Evolutionary conservation across 2,329 filamentous ascomycete species (phyloP), one percentile per base, ranked within the genome.

Genomic region (Neofusicoccum umdonicola): DNA sequence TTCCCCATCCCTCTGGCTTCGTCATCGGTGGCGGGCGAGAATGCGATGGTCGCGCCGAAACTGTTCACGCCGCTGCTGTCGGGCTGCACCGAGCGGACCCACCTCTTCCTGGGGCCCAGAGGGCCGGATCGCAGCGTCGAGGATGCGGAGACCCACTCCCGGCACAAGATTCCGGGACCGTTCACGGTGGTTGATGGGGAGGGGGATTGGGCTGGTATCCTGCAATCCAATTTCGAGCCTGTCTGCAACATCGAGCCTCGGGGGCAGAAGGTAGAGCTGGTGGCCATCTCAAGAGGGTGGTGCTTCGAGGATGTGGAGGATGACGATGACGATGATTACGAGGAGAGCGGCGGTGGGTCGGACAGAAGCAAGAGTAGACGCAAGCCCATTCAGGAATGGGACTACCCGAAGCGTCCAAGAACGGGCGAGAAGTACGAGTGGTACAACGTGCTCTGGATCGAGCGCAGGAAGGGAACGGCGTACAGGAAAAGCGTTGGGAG

Each of bases 391-490:
- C 58, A 63, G 60, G 64, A 66, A 17, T 66, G 64, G 64, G 13
- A 47, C 15, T 50, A 56, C 15, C 19, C 31, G 45, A n/a, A 66
- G 15, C 35, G 60, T 15, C 60, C 48, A 6, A 27, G 35, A 31
- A 35, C 15, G 5, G 48, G 34, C 12, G 39, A 44, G 17, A 41
- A 63, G 12, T 66, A 66, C 39, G 47, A 66, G 41, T 66, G 61
- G 44, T 54, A 54, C 22, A 66, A 66, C n/a, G 60, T 66, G 50
- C 22, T 66, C n/a, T 57, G 42, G 37, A 54, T 63, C 3, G 58
- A 60, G 35, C 42, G 64, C 39, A 9, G 44, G 27, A 62, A 65
- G 15, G 64, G 47, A 9, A 56, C 41, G 64, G 52, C 51, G 34
- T 37, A 56, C n/a, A 45, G 64, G 39, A 57, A 63, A 41, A 52